Base-by-base conservation (phyloP, 306 rosid genomes). In the Prunus padus region DNA sequence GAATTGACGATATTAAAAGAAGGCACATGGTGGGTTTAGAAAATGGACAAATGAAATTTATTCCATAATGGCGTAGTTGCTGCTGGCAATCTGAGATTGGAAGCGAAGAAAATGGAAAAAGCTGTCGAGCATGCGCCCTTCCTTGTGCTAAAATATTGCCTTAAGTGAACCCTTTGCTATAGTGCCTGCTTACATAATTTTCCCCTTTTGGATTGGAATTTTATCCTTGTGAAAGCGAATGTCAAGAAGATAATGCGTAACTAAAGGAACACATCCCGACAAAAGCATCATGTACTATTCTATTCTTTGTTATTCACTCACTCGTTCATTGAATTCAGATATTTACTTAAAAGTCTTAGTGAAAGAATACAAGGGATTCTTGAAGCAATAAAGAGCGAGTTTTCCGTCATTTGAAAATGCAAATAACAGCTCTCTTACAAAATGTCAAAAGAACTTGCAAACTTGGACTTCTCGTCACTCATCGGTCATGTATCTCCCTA, bases 51-150 rank as follows among this genome's bases (percentile, higher is more conserved):
- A 5, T 16, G 3, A 20, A 60, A 13, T 25, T 26, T 11, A 1
- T 26, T 50, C 20, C 19, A 62, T 18, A 3, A 44, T 50, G 31
- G 45, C 46, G 45, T 14, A 26, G 50, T 14, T 42, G 45, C 69
- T 25, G 56, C 78, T 31, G 64, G 50, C 82, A 73, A 18, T 60
- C 76, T 64, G 14, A 45, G 67, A 71, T 71, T 81, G 57, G 59
- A 72, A 67, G 79, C 33, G 52, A 82, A 82, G 85, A 44, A 57
- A 67, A 59, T 54, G 54, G 63, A 72, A 15, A 26, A 46, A 45
- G 57, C 15, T 25, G 76, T 44, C 28, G 4, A 46, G 46, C 77
- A 60, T 73, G 77, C 45, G 65, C 46, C 45, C 14, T 33, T 11
- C 28, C 18, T 31, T 33, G 5, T 23, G 45, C 30, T 23, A 10